Percentiles rank a stretch among this genome's conserved stretches.
These are phyloP conservation scores for Fusarium sp. DNA, from an alignment of 2,329 filamentous ascomycete species.

Conservation along the genomic window DNA sequence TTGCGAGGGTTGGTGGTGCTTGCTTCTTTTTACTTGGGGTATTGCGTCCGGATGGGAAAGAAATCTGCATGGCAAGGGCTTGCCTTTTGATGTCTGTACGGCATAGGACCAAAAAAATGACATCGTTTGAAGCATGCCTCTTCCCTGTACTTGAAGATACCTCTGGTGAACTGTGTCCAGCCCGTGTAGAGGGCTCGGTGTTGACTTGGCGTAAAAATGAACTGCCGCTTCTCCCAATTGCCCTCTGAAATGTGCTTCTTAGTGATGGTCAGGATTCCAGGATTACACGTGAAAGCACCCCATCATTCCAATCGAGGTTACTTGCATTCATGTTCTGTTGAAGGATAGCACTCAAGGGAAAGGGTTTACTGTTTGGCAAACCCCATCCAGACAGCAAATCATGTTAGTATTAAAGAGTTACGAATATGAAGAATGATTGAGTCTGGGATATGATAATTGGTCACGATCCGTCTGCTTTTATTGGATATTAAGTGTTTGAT, in stretches of 20 bases:
- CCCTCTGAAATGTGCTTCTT: neutral
- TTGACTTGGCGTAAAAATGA: slow-evolving; percentile 22
- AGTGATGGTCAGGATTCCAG: neutral
- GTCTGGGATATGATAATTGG: neutral
- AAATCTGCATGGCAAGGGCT: slow-evolving; percentile 58
- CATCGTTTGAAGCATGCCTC: slow-evolving; percentile 47
- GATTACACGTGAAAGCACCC: neutral
- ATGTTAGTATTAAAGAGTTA: neutral
- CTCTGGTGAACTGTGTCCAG: slow-evolving; percentile 36
- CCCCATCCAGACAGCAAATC: neutral
- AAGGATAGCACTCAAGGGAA: neutral
- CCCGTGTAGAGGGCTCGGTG: slow-evolving; percentile 1
- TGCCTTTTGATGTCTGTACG: slow-evolving; percentile 57
- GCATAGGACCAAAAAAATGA: slow-evolving; percentile 52
- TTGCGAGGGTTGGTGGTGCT: slow-evolving; percentile 47
- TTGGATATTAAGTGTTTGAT: neutral
- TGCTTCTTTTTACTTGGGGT: slow-evolving; percentile 57
- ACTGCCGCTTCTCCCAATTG: slow-evolving; percentile 8
- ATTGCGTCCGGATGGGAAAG: slow-evolving; percentile 58
- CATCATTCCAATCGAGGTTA: neutral
- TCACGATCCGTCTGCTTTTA: neutral
- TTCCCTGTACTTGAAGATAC: slow-evolving; percentile 39
- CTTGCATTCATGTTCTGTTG: neutral
- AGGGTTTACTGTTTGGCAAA: neutral
- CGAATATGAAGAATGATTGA: neutral